Evolutionary conservation across 2,329 filamentous ascomycete genomes (phyloP).

Genomic region (Colletotrichum filicis): DNA sequence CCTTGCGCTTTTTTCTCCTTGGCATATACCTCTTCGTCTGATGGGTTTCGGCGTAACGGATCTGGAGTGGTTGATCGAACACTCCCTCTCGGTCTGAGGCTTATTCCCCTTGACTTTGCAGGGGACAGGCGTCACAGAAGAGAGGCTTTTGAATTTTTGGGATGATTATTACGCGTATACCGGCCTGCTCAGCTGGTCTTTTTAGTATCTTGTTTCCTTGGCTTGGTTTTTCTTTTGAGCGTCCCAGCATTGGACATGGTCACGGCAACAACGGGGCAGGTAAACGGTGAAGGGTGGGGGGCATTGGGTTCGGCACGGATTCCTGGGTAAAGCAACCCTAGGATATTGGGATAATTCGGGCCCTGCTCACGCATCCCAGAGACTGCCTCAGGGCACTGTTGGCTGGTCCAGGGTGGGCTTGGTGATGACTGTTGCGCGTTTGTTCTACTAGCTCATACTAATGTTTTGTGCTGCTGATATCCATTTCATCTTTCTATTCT

Average conservation of each 20-base stretch:
- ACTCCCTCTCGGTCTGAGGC: constrained; percentile 24
- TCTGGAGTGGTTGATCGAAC: constrained; percentile 29
- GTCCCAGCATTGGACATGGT: constrained; percentile 43
- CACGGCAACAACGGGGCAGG: constrained; percentile 57
- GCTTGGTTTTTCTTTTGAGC: constrained; percentile 41
- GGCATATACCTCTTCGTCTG: constrained; percentile 57
- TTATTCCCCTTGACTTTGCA: constrained; percentile 20
- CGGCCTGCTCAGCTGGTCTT: background rate
- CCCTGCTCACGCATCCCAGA: constrained; percentile 54
- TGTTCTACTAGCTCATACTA: constrained; percentile 53
- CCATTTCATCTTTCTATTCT: constrained; percentile 55
- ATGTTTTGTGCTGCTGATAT: constrained; percentile 53
- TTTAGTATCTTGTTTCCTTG: constrained; percentile 37
- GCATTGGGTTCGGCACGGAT: constrained; percentile 50
- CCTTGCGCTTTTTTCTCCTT: constrained; percentile 48
- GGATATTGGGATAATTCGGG: constrained; percentile 45
- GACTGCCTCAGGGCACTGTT: constrained; percentile 55
- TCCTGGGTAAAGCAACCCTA: constrained; percentile 40
- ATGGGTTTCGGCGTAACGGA: constrained; percentile 35
- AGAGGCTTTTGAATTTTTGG: constrained; percentile 16
- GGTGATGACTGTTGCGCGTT: constrained; percentile 47
- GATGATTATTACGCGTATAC: constrained; percentile 2
- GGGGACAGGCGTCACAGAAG: constrained; percentile 29
- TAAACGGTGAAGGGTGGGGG: constrained; percentile 40
- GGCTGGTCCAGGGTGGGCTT: constrained; percentile 63